Conservation (phyloP, 768 basidiomycete genomes). For the Mycena rosella region DNA sequence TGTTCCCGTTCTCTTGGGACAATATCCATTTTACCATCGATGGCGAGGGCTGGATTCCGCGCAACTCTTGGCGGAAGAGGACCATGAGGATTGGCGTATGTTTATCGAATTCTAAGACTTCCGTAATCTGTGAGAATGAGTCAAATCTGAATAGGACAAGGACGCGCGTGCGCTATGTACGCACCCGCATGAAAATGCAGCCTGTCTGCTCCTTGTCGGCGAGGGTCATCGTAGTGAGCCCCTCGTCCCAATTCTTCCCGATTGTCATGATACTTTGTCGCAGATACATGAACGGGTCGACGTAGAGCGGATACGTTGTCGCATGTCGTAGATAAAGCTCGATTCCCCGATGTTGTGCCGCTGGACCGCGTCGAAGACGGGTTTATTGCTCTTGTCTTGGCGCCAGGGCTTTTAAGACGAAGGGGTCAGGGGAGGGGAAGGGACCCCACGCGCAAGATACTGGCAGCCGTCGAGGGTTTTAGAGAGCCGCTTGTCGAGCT, state of each 20-base stretch:
- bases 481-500: conserved; percentile 32
- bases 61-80: conserved; percentile 5
- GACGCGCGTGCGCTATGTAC: neutral
- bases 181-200: conserved; percentile 29
- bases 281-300: conserved; percentile 26
- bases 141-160: neutral
- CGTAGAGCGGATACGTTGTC: conserved; percentile 13
- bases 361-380: conserved; percentile 10
- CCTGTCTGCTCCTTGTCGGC: conserved; percentile 21
- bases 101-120: conserved; percentile 28
- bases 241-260: neutral
- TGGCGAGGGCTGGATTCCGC: neutral
- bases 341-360: conserved; percentile 25
- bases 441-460: conserved; percentile 30
- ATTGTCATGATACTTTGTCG: conserved; percentile 29
- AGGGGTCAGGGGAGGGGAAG: conserved; percentile 20
- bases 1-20: neutral
- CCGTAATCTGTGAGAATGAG: conserved; percentile 3
- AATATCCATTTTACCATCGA: conserved; percentile 11
- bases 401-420: conserved; percentile 18
- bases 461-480: conserved; percentile 30
- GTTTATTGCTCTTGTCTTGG: conserved; percentile 2
- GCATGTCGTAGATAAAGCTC: conserved; percentile 5
- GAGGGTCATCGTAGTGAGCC: neutral
- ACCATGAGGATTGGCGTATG: conserved; percentile 18